Evolutionary conservation across 495 filamentous ascomycete species (phyloP).

Genomic region (Penicillium crystallinum): DNA sequence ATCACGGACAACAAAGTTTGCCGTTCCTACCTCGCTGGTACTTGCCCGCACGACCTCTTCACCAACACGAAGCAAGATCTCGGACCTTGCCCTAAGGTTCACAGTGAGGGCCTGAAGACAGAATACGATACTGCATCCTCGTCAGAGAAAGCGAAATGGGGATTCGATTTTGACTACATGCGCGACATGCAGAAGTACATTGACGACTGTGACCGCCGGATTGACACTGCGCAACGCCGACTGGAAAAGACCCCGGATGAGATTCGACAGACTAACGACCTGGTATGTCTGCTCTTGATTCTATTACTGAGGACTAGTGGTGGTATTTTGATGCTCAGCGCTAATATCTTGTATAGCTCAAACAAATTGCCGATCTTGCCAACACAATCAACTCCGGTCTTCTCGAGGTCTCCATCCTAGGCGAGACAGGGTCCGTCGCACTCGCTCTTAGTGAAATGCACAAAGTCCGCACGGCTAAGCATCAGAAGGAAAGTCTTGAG

Average conservation of each 20-base stretch:
- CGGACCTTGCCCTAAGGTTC: constrained; percentile 83
- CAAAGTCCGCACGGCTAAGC: constrained; percentile 72
- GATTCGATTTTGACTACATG: constrained; percentile 95
- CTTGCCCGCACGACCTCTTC: constrained; percentile 98
- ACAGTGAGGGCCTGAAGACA: constrained; percentile 79
- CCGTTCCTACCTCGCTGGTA: constrained; percentile 88
- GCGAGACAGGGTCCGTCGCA: constrained; percentile 73
- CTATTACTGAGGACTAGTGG: not conserved
- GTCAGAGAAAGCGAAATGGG: constrained; percentile 67
- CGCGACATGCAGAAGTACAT: constrained; percentile 93
- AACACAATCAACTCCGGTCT: constrained; percentile 77
- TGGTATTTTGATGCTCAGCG: not conserved
- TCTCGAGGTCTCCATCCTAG: constrained; percentile 79
- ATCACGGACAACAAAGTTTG: constrained; percentile 94
- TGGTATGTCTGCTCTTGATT: constrained; percentile 43
- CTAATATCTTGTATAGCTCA: constrained; percentile 47
- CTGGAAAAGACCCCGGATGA: constrained; percentile 98
- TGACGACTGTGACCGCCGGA: constrained; percentile 91
- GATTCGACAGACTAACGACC: constrained; percentile 89
- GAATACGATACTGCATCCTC: constrained; percentile 72
- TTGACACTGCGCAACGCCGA: constrained; percentile 81
- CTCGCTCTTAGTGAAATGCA: constrained; percentile 81
- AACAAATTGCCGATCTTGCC: constrained; percentile 78
- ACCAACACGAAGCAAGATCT: constrained; percentile 99
- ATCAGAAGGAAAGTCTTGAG: constrained; percentile 78